Percentiles rank a stretch among this genome's conserved stretches.
Evolutionary conservation across 1,139 yeast species (phyloP).

Genomic region (Sugiyamaella japonica): DNA sequence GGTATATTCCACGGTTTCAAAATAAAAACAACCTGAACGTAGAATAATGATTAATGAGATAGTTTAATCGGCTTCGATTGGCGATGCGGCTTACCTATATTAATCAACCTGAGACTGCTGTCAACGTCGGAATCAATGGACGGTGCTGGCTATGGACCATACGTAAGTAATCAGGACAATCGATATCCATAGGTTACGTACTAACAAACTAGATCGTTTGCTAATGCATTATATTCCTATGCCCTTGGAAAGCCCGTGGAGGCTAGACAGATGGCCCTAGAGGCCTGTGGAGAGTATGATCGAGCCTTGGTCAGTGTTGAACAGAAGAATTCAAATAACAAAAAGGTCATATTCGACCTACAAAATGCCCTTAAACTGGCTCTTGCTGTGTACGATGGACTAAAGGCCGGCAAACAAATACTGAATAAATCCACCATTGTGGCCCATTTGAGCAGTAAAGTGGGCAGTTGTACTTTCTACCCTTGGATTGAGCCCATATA

Average conservation of each 20-base stretch:
- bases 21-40: too few relatives aligned
- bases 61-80: too few relatives aligned
- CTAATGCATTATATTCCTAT: constrained; percentile 29
- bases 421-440: constrained; percentile 26
- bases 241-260: constrained; percentile 28
- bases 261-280: constrained; percentile 27
- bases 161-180: not conserved
- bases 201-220: constrained; percentile 4
- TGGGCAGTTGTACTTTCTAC: constrained; percentile 25
- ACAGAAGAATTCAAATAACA: not conserved
- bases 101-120: too few relatives aligned
- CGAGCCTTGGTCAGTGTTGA: not conserved
- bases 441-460: constrained; percentile 31
- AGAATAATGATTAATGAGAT: too few relatives aligned
- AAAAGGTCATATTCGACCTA: constrained; percentile 4
- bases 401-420: constrained; percentile 23
- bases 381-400: constrained; percentile 25
- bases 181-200: not conserved
- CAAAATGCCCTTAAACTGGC: constrained; percentile 17
- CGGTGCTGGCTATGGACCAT: not conserved
- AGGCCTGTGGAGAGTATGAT: constrained; percentile 24
- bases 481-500: constrained; percentile 35
- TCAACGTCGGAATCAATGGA: too few relatives aligned
- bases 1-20: too few relatives aligned
- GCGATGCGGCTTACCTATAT: too few relatives aligned